Evolutionary conservation across 805 yeast species (phyloP), one percentile per base, ranked within the genome.

Genomic region (Cyberlindnera misumaiensis): DNA sequence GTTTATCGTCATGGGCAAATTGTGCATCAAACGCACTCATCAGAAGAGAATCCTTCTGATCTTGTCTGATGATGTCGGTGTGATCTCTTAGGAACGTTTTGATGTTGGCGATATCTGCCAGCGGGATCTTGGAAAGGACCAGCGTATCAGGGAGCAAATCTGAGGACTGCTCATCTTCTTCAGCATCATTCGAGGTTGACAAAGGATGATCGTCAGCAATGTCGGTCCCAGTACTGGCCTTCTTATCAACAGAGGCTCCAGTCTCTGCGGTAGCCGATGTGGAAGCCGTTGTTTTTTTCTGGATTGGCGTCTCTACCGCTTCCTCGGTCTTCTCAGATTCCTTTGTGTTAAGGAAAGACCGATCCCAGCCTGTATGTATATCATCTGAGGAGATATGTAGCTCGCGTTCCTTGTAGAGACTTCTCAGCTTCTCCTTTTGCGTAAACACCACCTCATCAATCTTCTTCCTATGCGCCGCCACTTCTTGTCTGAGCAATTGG

Each of bases 1-100:
- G 56, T 5, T 47, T 44, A 0, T 71, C 53, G 34, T 86, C 71
- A 15, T 78, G 82, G 11, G 72, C 76, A 44, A 90, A 68, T 57
- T 87, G 86, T 40, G 69, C 67, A 52, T 90, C 95, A 59, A 93
- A 93, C 0, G 97, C 94, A 15, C 81, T 80, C 96, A 90, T 89
- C 56, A 89, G 68, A 42, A 93, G 73, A 0, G 95, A 86, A 59
- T 93, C 97, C 55, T 89, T 87, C 57, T 93, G 97, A 44, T 80
- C 79, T 47, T 82, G 87, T 4, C 77, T 76, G 35, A 89, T 76
- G 41, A 93, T 84, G 41, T 72, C 68, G 29, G 84, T 75, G 59
- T 85, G 57, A 55, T 57, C 32, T 69, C 64, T 47, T 48, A 83
- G 63, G 59, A 65, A 78, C 36, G 62, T 63, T 45, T 77, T 71